These are phyloP conservation scores for Goffeauzyma gilvescens DNA, from an alignment of 768 basidiomycete genomes.

Conservation along the genomic window DNA sequence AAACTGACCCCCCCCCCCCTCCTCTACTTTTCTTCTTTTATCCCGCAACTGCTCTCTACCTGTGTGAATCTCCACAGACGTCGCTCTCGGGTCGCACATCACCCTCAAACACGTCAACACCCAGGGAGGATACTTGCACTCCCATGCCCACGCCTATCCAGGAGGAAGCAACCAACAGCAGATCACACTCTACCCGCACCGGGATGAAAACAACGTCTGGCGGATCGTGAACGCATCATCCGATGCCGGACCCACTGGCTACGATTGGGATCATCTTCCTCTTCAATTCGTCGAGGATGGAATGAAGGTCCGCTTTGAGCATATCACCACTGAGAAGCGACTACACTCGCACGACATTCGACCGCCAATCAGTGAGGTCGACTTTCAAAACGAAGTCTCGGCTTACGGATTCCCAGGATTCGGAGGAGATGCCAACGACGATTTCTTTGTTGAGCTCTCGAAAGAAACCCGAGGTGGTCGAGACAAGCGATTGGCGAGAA, in stretches of 20 bases:
- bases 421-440: slow-evolving; percentile 76
- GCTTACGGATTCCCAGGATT: slow-evolving; percentile 77
- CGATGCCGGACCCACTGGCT: slow-evolving; percentile 32
- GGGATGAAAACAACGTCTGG: slow-evolving; percentile 94
- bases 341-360: slow-evolving; percentile 90
- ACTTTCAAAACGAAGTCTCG: slow-evolving; percentile 97
- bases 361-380: slow-evolving; percentile 87
- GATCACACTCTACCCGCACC: slow-evolving; percentile 93
- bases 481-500: slow-evolving; percentile 47
- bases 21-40: not conserved
- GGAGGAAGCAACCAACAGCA: slow-evolving; percentile 89
- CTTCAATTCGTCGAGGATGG: slow-evolving; percentile 48
- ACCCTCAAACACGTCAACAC: slow-evolving; percentile 82
- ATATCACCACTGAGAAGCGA: slow-evolving; percentile 59
- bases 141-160: slow-evolving; percentile 77
- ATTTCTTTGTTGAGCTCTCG: slow-evolving; percentile 67
- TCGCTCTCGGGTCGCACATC: slow-evolving; percentile 64
- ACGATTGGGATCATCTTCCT: slow-evolving; percentile 40
- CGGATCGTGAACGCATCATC: slow-evolving; percentile 56
- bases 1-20: not conserved
- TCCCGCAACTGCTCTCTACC: not conserved
- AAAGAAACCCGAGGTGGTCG: slow-evolving; percentile 38
- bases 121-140: slow-evolving; percentile 97
- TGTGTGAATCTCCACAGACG: slow-evolving; percentile 38
- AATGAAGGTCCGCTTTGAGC: slow-evolving; percentile 59